Conservation (phyloP, 2,329 filamentous ascomycete genomes). For the Ophiostoma montium region DNA sequence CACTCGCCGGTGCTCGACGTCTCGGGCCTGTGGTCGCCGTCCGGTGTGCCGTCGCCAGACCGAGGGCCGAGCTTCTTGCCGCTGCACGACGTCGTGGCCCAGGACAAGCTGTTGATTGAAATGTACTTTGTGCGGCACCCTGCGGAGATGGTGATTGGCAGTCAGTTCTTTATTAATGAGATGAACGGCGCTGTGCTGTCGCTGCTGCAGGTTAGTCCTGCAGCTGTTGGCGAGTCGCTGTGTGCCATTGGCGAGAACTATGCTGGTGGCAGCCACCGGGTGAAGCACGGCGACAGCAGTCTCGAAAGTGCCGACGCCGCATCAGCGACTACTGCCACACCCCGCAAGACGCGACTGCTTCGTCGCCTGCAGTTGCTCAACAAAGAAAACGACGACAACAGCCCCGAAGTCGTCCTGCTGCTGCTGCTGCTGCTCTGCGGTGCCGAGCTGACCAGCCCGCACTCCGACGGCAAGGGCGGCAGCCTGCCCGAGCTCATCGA, state of each 20-base stretch:
- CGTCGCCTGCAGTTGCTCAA: constrained; percentile 8
- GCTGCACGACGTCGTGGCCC: constrained; percentile 5
- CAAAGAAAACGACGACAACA: constrained; percentile 6
- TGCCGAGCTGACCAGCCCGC: constrained; percentile 13
- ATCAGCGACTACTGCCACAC: background rate
- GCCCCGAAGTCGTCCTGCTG: constrained; percentile 10
- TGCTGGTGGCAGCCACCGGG: background rate
- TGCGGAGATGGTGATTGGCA: constrained; percentile 11
- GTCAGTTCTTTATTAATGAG: constrained; percentile 11
- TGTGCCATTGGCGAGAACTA: constrained; percentile 13
- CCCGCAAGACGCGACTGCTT: constrained; percentile 9
- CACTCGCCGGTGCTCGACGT: constrained; percentile 7
- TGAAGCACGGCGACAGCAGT: background rate
- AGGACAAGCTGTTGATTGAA: constrained; percentile 11
- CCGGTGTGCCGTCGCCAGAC: constrained; percentile 2
- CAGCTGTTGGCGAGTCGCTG: constrained; percentile 10
- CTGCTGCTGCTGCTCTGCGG: constrained; percentile 10
- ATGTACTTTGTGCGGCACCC: constrained; percentile 13
- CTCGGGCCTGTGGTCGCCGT: constrained; percentile 1
- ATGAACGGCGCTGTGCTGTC: constrained; percentile 12
- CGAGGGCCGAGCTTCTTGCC: constrained; percentile 10
- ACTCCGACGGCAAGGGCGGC: constrained; percentile 10
- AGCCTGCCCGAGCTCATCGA: constrained; percentile 10
- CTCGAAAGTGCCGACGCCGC: background rate
- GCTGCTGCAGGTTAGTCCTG: constrained; percentile 9